A percentile compares a stretch with the other conserved stretches of the same genome.
Evolutionary conservation across 495 filamentous ascomycete genomes (phyloP).

Genomic region (Glarea lozoyensis): DNA sequence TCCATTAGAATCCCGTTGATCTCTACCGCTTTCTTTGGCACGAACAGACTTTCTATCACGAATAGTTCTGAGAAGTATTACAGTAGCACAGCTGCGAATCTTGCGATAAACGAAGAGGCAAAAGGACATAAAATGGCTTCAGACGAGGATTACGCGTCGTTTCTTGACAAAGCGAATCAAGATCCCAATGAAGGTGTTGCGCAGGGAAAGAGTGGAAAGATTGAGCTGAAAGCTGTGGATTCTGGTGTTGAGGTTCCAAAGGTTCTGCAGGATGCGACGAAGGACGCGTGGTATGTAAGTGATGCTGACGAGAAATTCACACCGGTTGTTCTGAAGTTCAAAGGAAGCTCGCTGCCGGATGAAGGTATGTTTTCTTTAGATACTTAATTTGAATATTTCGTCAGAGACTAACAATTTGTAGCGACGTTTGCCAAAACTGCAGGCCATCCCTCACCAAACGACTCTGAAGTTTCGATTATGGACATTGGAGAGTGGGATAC

Average conservation of each 20-base stretch:
- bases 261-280: conserved; percentile 36
- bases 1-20: conserved; percentile 1
- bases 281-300: conserved; percentile 61
- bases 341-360: conserved; percentile 47
- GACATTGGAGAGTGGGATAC: conserved; percentile 53
- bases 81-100: not conserved
- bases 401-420: conserved; percentile 18
- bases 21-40: not conserved
- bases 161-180: conserved; percentile 77
- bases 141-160: conserved; percentile 72
- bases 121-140: conserved; percentile 50
- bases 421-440: conserved; percentile 51
- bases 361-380: conserved; percentile 38
- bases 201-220: conserved; percentile 16
- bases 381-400: conserved; percentile 3
- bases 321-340: conserved; percentile 58
- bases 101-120: not conserved
- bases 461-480: conserved; percentile 41
- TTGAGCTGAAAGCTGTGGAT: conserved; percentile 43
- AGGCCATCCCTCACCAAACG: conserved; percentile 33
- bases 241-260: conserved; percentile 43
- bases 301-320: conserved; percentile 83
- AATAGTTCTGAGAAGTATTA: not conserved
- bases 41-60: not conserved
- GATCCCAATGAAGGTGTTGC: conserved; percentile 42